Evolutionary conservation across 495 filamentous ascomycete genomes (phyloP), one percentile per base, ranked within the genome.

Genomic region (Hypomontagnella submonticulosa): DNA sequence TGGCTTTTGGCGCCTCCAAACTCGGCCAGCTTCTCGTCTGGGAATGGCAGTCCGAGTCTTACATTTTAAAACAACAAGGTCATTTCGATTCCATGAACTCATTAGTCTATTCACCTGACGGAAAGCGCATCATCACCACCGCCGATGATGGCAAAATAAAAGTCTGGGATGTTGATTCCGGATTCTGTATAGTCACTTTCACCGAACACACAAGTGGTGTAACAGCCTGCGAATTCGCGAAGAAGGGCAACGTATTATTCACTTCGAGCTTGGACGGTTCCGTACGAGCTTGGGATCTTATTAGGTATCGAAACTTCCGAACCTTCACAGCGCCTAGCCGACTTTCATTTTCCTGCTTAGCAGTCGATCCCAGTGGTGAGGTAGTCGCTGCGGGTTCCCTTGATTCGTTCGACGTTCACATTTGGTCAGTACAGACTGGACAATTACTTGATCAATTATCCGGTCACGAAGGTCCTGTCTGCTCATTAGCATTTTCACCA

Each of bases 41-140:
- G 95, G 95, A 99, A 75, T 98, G 96, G 96, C 96, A 98, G 71
- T 98, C 96, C 1, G 95, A 99, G 74, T 97, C 96, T n/a, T 98
- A 98, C 76, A 93, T 99, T 56, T 77, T 99, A 33, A 99, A 98
- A 75, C 95, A 99, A 71, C 95, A 98, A 76, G 94, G 94, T 1
- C 95, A 99, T 76, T 91, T 96, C 47, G 96, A 99, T 71, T 88
- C 92, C n/a, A 92, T 97, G 87, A 98, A 97, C 75, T 81, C 94
- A 6, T 80, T 99, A 4, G 88, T 88, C 10, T 98, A 98, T 76
- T 96, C 96, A 4, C 93, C 94, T 0, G 94, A 97, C 67, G 93
- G 95, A 6, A 90, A 95, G 70, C 88, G 91, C 23, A 90, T 99
- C 61, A 88, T 98, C 53, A 99, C 96, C 0, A 87, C 92, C 3